Base-by-base conservation (phyloP, 176 grass and related monocot species). In the Otatea glauca region DNA sequence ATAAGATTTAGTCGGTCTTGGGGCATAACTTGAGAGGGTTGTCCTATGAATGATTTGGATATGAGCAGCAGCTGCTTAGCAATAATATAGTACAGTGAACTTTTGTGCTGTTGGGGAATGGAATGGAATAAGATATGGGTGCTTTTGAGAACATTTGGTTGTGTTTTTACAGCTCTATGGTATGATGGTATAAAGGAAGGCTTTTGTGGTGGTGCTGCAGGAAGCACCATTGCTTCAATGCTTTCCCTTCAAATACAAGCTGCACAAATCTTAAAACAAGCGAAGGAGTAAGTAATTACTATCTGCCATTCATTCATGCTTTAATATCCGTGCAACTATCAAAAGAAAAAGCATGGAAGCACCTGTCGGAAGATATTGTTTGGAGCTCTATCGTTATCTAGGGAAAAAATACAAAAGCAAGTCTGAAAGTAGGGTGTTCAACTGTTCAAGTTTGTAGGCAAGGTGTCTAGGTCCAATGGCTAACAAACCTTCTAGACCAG, bases 31-130 rank as follows among this genome's bases (percentile, higher is more conserved):
- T 87, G 85, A 20, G 43, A 87, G 43, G 43, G 80, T 0, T 86
- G 85, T 70, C 62, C 75, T 84, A 32, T 83, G 83, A 85, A 86
- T 91, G 76, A 86, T 89, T 83, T 89, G 88, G 89, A 53, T 85
- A 86, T 87, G 59, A 89, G 77, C 62, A 34, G 62, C 23, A 48
- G 32, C 80, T 39, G 37, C 39, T 18, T 79, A 48, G 67, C 16
- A 61, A 75, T 69, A 37, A 70, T 80, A 74, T 77, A 86, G 50
- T 29, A 61, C 50, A 54, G 80, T 91, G 89, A 75, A 91, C 85
- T 90, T 87, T 75, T 80, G 68, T 42, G 80, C 32, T 77, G 64
- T 53, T 25, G 65, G 54, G 80, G 73, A 44, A 69, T 75, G 86
- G 73, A 64, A 81, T 90, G 88, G 88, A 83, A 76, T 81, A 50